phyloP scores from a whole-genome alignment of 2,329 filamentous ascomycete genomes.

The Aureobasidium uvarum region DNA sequence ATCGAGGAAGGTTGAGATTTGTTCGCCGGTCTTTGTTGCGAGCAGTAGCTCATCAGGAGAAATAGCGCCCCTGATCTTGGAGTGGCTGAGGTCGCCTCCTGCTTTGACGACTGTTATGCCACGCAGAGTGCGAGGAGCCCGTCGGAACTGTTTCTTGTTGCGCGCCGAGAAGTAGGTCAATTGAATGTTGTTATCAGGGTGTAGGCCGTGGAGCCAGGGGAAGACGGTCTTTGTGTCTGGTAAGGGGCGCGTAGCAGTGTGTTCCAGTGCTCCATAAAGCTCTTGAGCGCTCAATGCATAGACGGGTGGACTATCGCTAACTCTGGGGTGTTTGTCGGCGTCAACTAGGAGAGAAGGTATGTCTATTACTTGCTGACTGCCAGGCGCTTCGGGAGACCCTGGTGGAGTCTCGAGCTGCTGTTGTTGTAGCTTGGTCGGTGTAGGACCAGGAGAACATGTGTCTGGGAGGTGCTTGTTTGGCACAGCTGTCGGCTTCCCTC shows the following conservation, averaged over 20 bases:
- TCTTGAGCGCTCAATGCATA: conserved; percentile 70
- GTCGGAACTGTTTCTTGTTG: conserved; percentile 63
- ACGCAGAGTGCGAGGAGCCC: conserved; percentile 72
- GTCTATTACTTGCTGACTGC: conserved; percentile 50
- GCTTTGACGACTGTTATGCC: conserved; percentile 85
- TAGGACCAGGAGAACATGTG: conserved; percentile 75
- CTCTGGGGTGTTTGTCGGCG: conserved; percentile 61
- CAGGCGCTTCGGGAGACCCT: conserved; percentile 59
- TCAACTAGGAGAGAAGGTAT: conserved; percentile 73
- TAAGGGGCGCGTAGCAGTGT: conserved; percentile 73
- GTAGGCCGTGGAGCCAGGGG: conserved; percentile 92
- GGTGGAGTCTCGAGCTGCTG: conserved; percentile 39
- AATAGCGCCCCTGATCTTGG: conserved; percentile 84
- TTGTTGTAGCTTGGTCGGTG: conserved; percentile 50
- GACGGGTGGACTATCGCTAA: conserved; percentile 58
- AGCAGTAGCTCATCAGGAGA: conserved; percentile 76
- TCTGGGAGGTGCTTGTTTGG: conserved; percentile 87
- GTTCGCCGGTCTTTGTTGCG: conserved; percentile 42
- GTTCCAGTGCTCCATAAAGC: conserved; percentile 70
- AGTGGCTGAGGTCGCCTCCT: conserved; percentile 69
- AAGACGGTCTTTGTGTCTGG: conserved; percentile 86
- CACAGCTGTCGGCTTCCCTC: conserved; percentile 59
- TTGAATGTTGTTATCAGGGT: conserved; percentile 84
- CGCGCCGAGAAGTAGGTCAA: conserved; percentile 83
- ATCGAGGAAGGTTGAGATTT: conserved; percentile 67